Evolutionary conservation across 2,329 filamentous ascomycete species (phyloP).

Genomic region (Colletotrichum tofieldiae): DNA sequence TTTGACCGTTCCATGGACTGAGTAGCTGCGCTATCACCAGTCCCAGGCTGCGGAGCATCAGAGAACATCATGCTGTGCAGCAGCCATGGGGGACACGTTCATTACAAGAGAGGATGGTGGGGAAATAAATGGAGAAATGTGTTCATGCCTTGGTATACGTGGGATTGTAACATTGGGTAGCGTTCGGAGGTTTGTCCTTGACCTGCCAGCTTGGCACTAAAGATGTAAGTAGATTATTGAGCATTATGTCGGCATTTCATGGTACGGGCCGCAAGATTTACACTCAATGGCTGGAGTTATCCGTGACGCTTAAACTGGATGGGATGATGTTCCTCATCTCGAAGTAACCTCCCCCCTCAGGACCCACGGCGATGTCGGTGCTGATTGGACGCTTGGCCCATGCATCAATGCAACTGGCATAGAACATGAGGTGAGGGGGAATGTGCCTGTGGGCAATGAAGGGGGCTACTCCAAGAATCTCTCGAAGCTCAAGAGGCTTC

Average conservation of each 20-base stretch:
- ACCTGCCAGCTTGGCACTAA: conserved; percentile 13
- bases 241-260: not conserved
- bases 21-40: not conserved
- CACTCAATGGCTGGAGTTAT: conserved; percentile 14
- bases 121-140: conserved; percentile 6
- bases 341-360: not conserved
- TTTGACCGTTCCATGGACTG: not conserved
- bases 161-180: not conserved
- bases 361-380: not conserved
- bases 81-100: not conserved
- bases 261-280: conserved; percentile 25
- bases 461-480: not conserved
- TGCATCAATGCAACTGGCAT: conserved; percentile 10
- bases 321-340: conserved; percentile 8
- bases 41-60: conserved; percentile 21
- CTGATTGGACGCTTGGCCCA: conserved; percentile 15
- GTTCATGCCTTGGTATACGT: not conserved
- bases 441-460: not conserved
- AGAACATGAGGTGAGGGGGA: not conserved
- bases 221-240: not conserved
- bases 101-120: not conserved
- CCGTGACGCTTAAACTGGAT: not conserved
- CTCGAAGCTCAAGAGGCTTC: not conserved
- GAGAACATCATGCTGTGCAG: not conserved
- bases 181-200: conserved; percentile 6